phyloP scores from a whole-genome alignment of 108 stramenopile species.

The Bacterosira constricta region DNA sequence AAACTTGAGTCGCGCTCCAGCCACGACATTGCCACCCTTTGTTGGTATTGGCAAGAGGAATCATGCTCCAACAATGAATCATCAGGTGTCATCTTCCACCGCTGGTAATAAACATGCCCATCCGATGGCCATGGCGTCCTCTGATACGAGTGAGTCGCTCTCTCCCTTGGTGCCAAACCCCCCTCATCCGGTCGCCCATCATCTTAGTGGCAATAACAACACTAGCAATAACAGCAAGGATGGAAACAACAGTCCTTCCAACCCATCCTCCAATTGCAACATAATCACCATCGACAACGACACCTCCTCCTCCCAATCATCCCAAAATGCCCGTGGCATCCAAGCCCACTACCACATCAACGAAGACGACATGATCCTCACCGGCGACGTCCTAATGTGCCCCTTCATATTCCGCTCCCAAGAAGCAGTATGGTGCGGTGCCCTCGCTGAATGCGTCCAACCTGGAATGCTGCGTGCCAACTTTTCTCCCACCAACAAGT shows the following conservation, averaged over 20 bases:
- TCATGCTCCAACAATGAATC: not conserved
- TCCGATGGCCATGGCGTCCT: not conserved
- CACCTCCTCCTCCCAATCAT: conserved; percentile 14
- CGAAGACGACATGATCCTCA: conserved; percentile 82
- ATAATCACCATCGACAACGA: conserved; percentile 32
- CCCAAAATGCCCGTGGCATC: conserved; percentile 28
- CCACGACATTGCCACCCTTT: conserved; percentile 78
- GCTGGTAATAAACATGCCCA: not conserved
- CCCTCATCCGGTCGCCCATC: not conserved
- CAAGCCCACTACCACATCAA: conserved; percentile 71
- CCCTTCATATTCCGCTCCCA: conserved; percentile 80
- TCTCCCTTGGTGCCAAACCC: not conserved
- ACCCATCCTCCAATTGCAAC: conserved; percentile 7
- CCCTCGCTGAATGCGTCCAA: conserved; percentile 73
- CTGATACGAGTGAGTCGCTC: not conserved
- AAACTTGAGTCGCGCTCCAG: conserved; percentile 65
- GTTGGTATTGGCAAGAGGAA: conserved; percentile 72
- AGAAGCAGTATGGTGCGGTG: conserved; percentile 80
- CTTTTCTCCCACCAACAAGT: conserved; percentile 71
- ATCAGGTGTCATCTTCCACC: not conserved
- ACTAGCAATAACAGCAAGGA: not conserved
- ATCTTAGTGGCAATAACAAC: not conserved
- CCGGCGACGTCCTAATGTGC: conserved; percentile 82
- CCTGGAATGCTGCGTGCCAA: conserved; percentile 80
- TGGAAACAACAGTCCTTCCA: not conserved